Conservation (phyloP, 2,329 filamentous ascomycete genomes). For the Botrytis tulipae region DNA sequence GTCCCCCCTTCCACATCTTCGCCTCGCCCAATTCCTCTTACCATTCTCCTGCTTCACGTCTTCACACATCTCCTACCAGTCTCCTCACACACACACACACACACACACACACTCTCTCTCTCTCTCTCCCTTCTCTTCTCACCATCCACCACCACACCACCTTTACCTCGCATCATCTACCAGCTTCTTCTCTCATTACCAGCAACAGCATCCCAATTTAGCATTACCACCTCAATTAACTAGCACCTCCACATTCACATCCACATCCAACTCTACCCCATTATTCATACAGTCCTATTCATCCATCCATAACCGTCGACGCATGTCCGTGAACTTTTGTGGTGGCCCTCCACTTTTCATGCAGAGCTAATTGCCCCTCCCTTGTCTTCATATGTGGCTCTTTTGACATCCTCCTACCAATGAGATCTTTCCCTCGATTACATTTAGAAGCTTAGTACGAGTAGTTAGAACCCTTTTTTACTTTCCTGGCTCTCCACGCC, state of each 20-base stretch:
- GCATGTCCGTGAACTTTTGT: constrained; percentile 9
- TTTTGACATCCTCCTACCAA: not conserved
- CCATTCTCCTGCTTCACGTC: not conserved
- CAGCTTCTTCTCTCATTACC: not conserved
- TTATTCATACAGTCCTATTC: not conserved
- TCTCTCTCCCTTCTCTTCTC: too few relatives aligned
- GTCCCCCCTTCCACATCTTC: not conserved
- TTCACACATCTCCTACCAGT: not conserved
- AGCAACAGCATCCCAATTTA: not conserved
- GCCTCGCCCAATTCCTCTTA: not conserved
- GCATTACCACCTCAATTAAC: not conserved
- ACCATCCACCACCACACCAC: not conserved
- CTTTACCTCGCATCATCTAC: not conserved
- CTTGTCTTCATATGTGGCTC: constrained; percentile 4
- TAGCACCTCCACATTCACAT: not conserved
- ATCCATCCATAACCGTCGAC: constrained; percentile 2
- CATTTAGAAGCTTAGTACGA: not conserved
- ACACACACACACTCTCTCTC: too few relatives aligned
- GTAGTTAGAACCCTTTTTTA: not conserved
- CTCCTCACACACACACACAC: too few relatives aligned
- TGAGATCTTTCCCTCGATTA: not conserved
- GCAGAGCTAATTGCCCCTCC: not conserved
- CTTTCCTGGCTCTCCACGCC: not conserved
- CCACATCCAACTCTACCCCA: not conserved
- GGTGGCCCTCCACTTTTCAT: not conserved